Evolutionary conservation across 495 filamentous ascomycete genomes (phyloP).

Genomic region (Penicillium turbatum): DNA sequence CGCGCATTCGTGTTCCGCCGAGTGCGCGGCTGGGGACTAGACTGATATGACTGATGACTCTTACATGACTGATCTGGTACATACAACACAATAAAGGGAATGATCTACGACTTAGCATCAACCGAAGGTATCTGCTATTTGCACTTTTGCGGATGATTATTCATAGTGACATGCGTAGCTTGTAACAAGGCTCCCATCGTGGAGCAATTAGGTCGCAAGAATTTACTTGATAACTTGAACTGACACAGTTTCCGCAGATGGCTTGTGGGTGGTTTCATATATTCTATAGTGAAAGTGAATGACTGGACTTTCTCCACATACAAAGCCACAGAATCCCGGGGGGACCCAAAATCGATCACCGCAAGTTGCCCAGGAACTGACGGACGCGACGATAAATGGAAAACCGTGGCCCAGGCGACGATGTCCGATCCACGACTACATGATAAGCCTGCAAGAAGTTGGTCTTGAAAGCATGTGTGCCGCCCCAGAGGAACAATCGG

Average conservation of each 20-base stretch:
- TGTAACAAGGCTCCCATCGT: too few relatives aligned
- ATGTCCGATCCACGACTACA: slow-evolving; percentile 10
- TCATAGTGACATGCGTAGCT: too few relatives aligned
- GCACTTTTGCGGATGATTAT: too few relatives aligned
- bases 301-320: too few relatives aligned
- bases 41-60: slow-evolving; percentile 19
- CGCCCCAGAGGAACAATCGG: slow-evolving; percentile 15
- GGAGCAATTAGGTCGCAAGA: too few relatives aligned
- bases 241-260: too few relatives aligned
- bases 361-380: slow-evolving; percentile 11
- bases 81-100: neutral
- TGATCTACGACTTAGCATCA: neutral
- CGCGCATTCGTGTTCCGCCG: slow-evolving; percentile 84
- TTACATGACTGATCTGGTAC: neutral
- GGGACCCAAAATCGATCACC: slow-evolving; percentile 9
- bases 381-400: slow-evolving; percentile 3
- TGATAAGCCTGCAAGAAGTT: slow-evolving; percentile 16
- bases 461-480: slow-evolving; percentile 11
- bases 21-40: slow-evolving; percentile 53
- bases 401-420: slow-evolving; percentile 8
- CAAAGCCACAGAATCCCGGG: too few relatives aligned
- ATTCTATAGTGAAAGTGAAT: too few relatives aligned
- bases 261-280: too few relatives aligned
- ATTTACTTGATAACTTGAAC: too few relatives aligned
- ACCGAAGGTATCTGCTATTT: too few relatives aligned